Base-by-base conservation (phyloP, 257 asterid species). In the Gynochthodes officinalis region DNA sequence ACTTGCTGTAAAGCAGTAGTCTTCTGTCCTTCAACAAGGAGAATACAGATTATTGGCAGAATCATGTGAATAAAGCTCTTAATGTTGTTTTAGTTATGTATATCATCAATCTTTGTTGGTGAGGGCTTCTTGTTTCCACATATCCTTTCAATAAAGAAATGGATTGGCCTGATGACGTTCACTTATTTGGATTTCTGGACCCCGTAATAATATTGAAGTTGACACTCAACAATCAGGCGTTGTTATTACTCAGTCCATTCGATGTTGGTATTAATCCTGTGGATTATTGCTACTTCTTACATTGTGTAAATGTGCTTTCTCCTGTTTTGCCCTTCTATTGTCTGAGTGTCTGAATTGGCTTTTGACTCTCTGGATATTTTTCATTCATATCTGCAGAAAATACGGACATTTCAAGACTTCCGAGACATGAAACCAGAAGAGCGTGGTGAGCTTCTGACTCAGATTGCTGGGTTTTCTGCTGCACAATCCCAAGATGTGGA, bases 401-500 rank as follows among this genome's bases (percentile, higher is more conserved):
- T 92, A 50, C 97, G 98, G 11, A 84, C 92, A 30, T 89, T 92
- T 82, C 96, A 95, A 86, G 98, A 92, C 65, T 82, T 95, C 30
- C 85, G 83, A 48, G 96, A 92, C 69, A 84, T 95, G 96, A 84
- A 78, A 27, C 87, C 60, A 27, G 87, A 81, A 67, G 98, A 95
- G 64, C 99, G 97, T 13, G 82, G 75, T 2, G 98, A 95, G 70
- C 89, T 95, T 63, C 80, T 95, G 82, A 87, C 92, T 60, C 93
- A 89, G 78, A 90, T 80, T 28, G 92, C 97, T n/a, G 96, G 94
- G 71, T 92, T 95, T 77, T 86, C 98, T 64, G 76, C 82, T 23
- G 70, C 79, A 7, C 93, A 95, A 77, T 76, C 91, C 75, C 91
- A 81, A 64, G 99, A 95, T 53, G 98, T 92, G 79, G 99, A 95